Conservation (phyloP, 345 rosid genomes). For the Camelina neglecta region DNA sequence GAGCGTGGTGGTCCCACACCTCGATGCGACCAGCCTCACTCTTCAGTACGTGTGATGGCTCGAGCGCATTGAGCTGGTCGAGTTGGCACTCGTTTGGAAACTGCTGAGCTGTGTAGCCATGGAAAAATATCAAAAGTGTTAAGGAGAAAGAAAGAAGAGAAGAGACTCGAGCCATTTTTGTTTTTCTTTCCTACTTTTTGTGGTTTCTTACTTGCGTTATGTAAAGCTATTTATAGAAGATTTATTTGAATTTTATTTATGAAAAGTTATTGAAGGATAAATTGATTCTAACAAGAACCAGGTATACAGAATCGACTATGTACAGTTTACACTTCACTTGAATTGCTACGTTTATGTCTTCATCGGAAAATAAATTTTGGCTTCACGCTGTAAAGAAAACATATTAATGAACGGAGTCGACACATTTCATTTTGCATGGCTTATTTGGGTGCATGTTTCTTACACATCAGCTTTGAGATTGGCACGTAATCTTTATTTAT, state of each 20-base stretch:
- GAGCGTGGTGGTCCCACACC: conserved; percentile 57
- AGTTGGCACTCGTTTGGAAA: conserved; percentile 57
- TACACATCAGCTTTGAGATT: conserved; percentile 43
- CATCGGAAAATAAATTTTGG: conserved; percentile 15
- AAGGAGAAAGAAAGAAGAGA: conserved; percentile 47
- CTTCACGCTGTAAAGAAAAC: neutral
- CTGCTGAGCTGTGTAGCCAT: conserved; percentile 51
- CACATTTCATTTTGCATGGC: conserved; percentile 47
- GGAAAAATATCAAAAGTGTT: conserved; percentile 50
- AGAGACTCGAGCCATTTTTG: conserved; percentile 40
- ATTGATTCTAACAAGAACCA: conserved; percentile 28
- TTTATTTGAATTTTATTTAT: neutral
- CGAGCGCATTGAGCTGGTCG: conserved; percentile 53
- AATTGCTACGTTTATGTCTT: conserved; percentile 26
- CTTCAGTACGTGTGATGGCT: conserved; percentile 54
- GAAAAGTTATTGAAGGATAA: neutral
- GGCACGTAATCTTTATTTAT: conserved; percentile 2
- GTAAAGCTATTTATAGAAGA: conserved; percentile 34
- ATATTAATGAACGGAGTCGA: conserved; percentile 26
- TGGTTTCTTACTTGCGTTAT: conserved; percentile 15
- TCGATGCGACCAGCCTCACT: conserved; percentile 63
- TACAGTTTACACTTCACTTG: conserved; percentile 25
- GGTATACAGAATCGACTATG: conserved; percentile 35
- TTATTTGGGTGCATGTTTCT: conserved; percentile 36
- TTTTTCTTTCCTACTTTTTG: neutral